Conservation (phyloP, 106 monocot genomes). For the Dendrobium huoshanense region DNA sequence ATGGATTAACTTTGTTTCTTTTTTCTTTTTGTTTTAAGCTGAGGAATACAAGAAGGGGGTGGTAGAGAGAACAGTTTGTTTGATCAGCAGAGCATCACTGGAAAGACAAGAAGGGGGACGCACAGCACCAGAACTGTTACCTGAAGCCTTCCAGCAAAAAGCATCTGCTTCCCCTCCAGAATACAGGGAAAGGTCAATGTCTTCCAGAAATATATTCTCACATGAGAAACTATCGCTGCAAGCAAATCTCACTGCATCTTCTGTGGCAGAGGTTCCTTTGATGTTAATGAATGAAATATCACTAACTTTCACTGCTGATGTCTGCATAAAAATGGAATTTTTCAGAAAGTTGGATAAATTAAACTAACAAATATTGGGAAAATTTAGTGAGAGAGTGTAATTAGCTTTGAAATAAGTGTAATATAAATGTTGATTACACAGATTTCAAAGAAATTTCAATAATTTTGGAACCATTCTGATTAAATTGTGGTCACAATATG, state of each 20-base stretch:
- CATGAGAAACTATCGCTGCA: conserved; percentile 67
- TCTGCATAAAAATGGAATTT: conserved; percentile 36
- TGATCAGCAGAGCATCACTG: neutral
- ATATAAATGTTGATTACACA: no score
- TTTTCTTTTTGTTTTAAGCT: neutral
- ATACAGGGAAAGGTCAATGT: conserved; percentile 34
- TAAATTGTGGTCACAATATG: no score
- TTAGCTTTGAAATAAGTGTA: no score
- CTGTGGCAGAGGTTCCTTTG: conserved; percentile 53
- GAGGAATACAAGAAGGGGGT: neutral
- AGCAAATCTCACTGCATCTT: conserved; percentile 43
- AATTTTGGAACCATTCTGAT: no score
- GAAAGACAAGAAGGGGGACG: conserved; percentile 48
- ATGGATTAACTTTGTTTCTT: neutral
- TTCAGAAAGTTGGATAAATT: neutral
- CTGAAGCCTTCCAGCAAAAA: conserved; percentile 57
- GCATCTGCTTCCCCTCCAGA: conserved; percentile 32
- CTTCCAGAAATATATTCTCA: conserved; percentile 41
- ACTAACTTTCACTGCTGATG: conserved; percentile 53
- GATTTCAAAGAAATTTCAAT: no score
- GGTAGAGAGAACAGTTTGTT: conserved; percentile 1
- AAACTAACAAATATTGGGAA: neutral
- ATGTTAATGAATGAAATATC: conserved; percentile 44
- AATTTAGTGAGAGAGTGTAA: neutral
- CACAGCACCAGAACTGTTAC: conserved; percentile 32